phyloP scores from a whole-genome alignment of 148 eudicot genomes.

The Rhododendron henanense region DNA sequence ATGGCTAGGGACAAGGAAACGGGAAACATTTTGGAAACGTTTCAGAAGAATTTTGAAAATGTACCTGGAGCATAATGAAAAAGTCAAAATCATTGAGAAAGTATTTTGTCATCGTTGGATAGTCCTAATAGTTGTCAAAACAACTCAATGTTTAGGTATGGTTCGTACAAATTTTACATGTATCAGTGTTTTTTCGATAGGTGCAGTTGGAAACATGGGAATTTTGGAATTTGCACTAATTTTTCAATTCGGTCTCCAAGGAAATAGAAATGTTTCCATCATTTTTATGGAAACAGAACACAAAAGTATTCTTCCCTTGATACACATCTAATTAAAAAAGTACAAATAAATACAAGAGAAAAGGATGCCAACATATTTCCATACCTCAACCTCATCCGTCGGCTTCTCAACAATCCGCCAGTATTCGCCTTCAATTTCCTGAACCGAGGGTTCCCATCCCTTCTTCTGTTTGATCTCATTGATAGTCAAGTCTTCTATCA shows the following conservation, averaged over 20 bases:
- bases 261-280: background rate
- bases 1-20: background rate
- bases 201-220: background rate
- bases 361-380: background rate
- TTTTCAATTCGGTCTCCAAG: background rate
- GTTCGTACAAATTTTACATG: background rate
- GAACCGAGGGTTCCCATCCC: constrained; percentile 38
- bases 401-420: constrained; percentile 71
- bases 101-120: background rate
- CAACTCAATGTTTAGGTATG: background rate
- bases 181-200: background rate
- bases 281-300: background rate
- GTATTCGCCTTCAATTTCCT: constrained; percentile 62
- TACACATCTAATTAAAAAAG: background rate
- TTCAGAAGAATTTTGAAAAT: background rate
- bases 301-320: background rate
- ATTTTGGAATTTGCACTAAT: background rate
- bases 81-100: background rate
- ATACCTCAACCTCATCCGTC: constrained; percentile 66
- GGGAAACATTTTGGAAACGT: background rate
- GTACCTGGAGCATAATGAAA: background rate
- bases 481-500: background rate
- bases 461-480: constrained; percentile 17
- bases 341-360: background rate
- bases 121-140: background rate